phyloP scores from a whole-genome alignment of 2,329 filamentous ascomycete genomes.

The Leptographium flavum region DNA sequence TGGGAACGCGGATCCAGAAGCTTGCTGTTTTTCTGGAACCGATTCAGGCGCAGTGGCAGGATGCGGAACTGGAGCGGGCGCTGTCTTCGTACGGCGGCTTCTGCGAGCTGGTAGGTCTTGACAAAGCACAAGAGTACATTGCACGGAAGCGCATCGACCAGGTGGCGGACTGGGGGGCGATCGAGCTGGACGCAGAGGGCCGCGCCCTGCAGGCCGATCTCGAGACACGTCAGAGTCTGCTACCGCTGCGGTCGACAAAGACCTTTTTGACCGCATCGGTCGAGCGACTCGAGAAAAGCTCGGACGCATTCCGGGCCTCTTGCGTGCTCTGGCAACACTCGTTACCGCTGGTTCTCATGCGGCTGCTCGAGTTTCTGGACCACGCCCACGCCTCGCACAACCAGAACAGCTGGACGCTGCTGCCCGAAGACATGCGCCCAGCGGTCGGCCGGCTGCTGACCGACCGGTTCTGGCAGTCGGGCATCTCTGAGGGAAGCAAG shows the following conservation, averaged over 20 bases:
- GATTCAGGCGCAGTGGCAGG: conserved; percentile 67
- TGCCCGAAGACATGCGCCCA: conserved; percentile 60
- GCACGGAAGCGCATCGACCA: conserved; percentile 52
- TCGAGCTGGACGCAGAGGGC: conserved; percentile 65
- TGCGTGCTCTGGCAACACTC: conserved; percentile 73
- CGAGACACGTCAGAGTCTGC: conserved; percentile 56
- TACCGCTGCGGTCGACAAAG: conserved; percentile 79
- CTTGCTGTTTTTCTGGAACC: conserved; percentile 70
- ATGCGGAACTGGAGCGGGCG: conserved; percentile 50
- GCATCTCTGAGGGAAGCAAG: conserved; percentile 88
- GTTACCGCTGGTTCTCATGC: conserved; percentile 71
- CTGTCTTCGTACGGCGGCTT: conserved; percentile 68
- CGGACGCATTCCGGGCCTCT: conserved; percentile 59
- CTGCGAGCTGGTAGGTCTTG: conserved; percentile 63
- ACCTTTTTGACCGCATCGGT: conserved; percentile 86
- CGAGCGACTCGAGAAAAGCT: conserved; percentile 67
- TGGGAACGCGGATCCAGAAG: conserved; percentile 53
- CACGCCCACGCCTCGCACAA: conserved; percentile 90
- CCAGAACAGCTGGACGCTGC: conserved; percentile 63
- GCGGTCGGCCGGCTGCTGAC: conserved; percentile 75
- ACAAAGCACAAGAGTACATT: conserved; percentile 70
- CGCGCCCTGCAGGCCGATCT: conserved; percentile 65
- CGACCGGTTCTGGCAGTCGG: conserved; percentile 95
- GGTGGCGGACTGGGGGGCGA: conserved; percentile 69
- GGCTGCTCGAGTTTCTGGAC: conserved; percentile 71